These are phyloP conservation scores for Phialemoniopsis sp. DNA, from an alignment of 2,329 filamentous ascomycete species.

Conservation along the genomic window DNA sequence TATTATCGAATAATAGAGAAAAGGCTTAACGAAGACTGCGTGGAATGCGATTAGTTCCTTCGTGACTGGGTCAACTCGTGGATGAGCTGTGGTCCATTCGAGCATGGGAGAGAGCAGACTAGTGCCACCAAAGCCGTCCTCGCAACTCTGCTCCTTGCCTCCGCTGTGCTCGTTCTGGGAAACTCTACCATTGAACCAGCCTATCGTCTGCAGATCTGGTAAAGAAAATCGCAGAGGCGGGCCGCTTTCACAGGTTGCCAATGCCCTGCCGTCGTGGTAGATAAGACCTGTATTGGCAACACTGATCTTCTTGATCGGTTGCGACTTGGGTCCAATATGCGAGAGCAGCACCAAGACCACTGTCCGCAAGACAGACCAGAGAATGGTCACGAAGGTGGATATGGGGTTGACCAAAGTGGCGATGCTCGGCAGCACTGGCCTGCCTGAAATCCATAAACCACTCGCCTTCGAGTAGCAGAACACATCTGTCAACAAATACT, in stretches of 20 bases:
- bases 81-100: slow-evolving; percentile 69
- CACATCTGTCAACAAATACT: slow-evolving; percentile 65
- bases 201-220: slow-evolving; percentile 62
- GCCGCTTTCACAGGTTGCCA: slow-evolving; percentile 69
- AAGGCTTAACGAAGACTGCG: slow-evolving; percentile 60
- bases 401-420: slow-evolving; percentile 60
- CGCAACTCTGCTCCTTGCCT: no score
- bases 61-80: slow-evolving; percentile 32
- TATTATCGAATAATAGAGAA: slow-evolving; percentile 58
- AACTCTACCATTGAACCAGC: slow-evolving; percentile 61
- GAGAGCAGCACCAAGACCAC: slow-evolving; percentile 54
- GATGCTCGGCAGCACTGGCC: slow-evolving; percentile 64
- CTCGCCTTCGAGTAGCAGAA: slow-evolving; percentile 50
- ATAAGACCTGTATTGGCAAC: slow-evolving; percentile 65
- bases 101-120: slow-evolving; percentile 58
- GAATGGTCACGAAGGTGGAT: slow-evolving; percentile 43
- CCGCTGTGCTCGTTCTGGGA: slow-evolving; percentile 47
- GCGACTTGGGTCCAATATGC: slow-evolving; percentile 49
- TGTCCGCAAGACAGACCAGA: slow-evolving; percentile 50
- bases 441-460: slow-evolving; percentile 28
- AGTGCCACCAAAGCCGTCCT: slow-evolving; percentile 44
- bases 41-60: slow-evolving; percentile 46
- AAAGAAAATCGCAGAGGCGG: slow-evolving; percentile 63
- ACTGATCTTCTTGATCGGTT: slow-evolving; percentile 61
- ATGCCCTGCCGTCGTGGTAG: slow-evolving; percentile 63